Evolutionary conservation across 169 alveolate species (phyloP), one percentile per base, ranked within the genome.

Genomic region (Cryptosporidium felis): DNA sequence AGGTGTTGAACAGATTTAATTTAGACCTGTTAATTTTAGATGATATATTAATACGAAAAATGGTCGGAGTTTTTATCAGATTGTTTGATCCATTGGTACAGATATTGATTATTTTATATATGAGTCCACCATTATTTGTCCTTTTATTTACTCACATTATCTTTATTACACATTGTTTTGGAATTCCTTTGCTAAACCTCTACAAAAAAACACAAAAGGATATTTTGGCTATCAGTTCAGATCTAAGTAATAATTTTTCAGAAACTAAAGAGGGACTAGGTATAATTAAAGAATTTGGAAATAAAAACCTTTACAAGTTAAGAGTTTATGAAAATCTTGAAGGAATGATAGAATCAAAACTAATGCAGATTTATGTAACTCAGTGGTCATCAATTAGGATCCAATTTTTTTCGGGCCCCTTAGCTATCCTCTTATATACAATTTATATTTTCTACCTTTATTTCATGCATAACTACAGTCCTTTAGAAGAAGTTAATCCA

Each of bases 351-450:
- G 32, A 49, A 28, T 3, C 41, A 18, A 46, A 40, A 49, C 16
- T 32, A 3, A 18, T 67, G 16, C 62, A 67, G 38, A 32, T 46
- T 16, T 67, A 62, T 2, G 32, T 34, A 18, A 10, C 36, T 47
- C 67, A 67, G 51, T 51, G 82, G 62, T 23, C 66, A 6, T 46
- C 82, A 26, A 18, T 67, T 16, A 23, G 59, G 51, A 46, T 67
- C 12, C 82, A 67, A 32, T 8, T 67, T 0, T 49, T 49, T 8
- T 49, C 82, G 28, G 82, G 66, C n/a, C 82, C 82, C 1, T 32
- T 67, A 2, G 65, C 32, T 47, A 36, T 67, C 18, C 4, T 67
- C 51, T 32, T 67, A 47, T 67, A 46, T 67, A 18, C 32, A 14
- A 14, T 14, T 49, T 49, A 30, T 32, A n/a, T 32, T n/a, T 8